Evolutionary conservation across 495 filamentous ascomycete species (phyloP).

Genomic region (Durotheca rogersii): DNA sequence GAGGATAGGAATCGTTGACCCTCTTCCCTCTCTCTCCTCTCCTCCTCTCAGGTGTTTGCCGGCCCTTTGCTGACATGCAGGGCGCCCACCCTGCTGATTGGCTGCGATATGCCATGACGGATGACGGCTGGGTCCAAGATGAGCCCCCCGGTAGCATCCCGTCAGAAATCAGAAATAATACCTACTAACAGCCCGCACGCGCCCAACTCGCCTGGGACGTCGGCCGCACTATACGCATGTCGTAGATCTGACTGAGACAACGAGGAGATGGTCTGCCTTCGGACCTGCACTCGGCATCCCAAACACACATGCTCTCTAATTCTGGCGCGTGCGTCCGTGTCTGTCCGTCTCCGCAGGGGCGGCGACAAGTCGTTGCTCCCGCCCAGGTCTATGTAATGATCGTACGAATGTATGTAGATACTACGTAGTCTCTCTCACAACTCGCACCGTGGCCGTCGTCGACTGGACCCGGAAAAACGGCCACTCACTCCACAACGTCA

Average conservation of each 20-base stretch:
- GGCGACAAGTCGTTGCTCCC: too few species aligned
- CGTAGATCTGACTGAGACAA: constrained; percentile 40
- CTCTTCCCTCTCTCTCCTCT: too few species aligned
- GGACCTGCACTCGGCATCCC: constrained; percentile 31
- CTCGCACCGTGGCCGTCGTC: constrained; percentile 18
- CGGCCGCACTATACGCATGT: too few species aligned
- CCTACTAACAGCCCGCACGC: too few species aligned
- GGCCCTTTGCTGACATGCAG: constrained; percentile 32
- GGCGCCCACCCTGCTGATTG: constrained; percentile 28
- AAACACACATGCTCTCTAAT: constrained; percentile 2
- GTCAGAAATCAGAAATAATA: too few species aligned
- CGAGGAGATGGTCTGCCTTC: neutral
- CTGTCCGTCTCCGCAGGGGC: constrained; percentile 29
- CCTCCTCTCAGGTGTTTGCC: constrained; percentile 28
- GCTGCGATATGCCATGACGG: constrained; percentile 23
- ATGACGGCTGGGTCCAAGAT: constrained; percentile 21
- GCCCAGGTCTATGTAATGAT: too few species aligned
- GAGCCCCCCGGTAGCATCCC: constrained; percentile 12
- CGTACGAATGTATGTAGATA: constrained; percentile 19
- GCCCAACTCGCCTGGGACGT: too few species aligned
- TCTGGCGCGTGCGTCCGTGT: neutral
- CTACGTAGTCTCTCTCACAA: constrained; percentile 27
- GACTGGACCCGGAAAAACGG: constrained; percentile 27
- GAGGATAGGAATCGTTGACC: too few species aligned
- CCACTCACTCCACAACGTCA: constrained; percentile 24